phyloP scores from a whole-genome alignment of 352 stramenopile genomes.

The Globisporangium solare region DNA sequence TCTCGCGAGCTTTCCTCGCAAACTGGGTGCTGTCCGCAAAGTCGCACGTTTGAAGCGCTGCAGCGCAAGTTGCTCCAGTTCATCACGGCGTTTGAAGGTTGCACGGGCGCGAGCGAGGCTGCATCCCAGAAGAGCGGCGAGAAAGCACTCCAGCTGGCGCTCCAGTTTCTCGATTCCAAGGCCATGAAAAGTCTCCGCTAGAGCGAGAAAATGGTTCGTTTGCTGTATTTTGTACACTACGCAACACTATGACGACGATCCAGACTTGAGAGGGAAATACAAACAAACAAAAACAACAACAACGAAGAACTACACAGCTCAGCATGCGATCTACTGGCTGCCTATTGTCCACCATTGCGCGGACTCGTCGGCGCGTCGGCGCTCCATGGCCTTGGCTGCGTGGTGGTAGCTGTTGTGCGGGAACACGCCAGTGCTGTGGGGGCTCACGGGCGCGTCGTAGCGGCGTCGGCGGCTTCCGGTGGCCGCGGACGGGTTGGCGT shows the following conservation, averaged over 20 bases:
- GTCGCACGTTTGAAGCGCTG: slow-evolving; percentile 32
- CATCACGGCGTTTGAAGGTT: slow-evolving; percentile 66
- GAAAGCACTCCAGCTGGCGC: slow-evolving; percentile 46
- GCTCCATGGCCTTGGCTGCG: slow-evolving; percentile 8
- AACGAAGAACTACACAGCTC: too few relatives aligned
- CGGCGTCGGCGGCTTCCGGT: background rate
- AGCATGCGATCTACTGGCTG: too few relatives aligned
- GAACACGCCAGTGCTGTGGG: background rate
- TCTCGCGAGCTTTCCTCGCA: background rate
- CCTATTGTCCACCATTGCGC: background rate
- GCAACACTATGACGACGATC: too few relatives aligned
- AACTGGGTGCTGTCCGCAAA: slow-evolving; percentile 11
- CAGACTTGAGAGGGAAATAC: too few relatives aligned
- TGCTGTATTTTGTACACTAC: too few relatives aligned
- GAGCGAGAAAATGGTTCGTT: too few relatives aligned
- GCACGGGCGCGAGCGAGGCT: slow-evolving; percentile 17
- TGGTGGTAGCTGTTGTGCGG: background rate
- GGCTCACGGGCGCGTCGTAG: background rate
- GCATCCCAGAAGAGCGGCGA: slow-evolving; percentile 43
- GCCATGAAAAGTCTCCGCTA: too few relatives aligned
- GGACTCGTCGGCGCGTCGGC: slow-evolving; percentile 3
- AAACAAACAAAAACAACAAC: too few relatives aligned
- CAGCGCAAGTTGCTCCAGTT: slow-evolving; percentile 64
- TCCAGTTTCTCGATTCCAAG: slow-evolving; percentile 33
- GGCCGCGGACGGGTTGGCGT: slow-evolving; percentile 5